These are phyloP conservation scores for Schizopora paradoxa DNA, from an alignment of 1,284 basidiomycete genomes.

Conservation along the genomic window DNA sequence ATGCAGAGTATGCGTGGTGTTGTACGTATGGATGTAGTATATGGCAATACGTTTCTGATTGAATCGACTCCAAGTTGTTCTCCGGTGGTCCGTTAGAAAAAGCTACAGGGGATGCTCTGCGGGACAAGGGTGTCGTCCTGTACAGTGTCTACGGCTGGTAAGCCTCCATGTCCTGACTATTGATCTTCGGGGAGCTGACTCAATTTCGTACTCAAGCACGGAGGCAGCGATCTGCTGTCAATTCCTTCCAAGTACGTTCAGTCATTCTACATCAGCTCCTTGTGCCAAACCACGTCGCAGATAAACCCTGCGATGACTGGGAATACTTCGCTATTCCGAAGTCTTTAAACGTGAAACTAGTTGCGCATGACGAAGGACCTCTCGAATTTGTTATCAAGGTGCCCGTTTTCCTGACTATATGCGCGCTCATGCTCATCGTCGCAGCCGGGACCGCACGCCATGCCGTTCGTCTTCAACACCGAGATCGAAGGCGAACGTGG, in stretches of 20 bases:
- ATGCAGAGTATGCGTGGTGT: conserved; percentile 1
- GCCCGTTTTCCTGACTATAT: background rate
- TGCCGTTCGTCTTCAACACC: conserved; percentile 23
- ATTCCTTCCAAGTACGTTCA: too few species aligned
- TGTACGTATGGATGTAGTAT: background rate
- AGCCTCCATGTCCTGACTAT: background rate
- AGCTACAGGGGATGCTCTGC: conserved; percentile 25
- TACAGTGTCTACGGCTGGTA: conserved; percentile 9
- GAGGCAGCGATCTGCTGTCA: conserved; percentile 1
- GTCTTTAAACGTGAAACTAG: background rate
- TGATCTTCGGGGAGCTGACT: too few species aligned
- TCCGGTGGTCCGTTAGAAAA: conserved; percentile 28
- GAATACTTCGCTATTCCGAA: background rate
- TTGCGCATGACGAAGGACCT: background rate
- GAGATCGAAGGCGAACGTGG: conserved; percentile 24
- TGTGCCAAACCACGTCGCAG: background rate
- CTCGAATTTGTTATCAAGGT: background rate
- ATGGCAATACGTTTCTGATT: background rate
- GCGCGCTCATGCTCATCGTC: background rate
- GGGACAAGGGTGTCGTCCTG: conserved; percentile 21
- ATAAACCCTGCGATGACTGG: background rate
- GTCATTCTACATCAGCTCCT: too few species aligned
- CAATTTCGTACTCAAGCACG: conserved; percentile 4
- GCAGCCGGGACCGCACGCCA: background rate
- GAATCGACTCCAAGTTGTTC: conserved; percentile 22